A percentile compares a stretch with the other conserved stretches of the same genome.
Conservation (phyloP, 2,329 filamentous ascomycete species). For the Ceratocystis smalleyi region DNA sequence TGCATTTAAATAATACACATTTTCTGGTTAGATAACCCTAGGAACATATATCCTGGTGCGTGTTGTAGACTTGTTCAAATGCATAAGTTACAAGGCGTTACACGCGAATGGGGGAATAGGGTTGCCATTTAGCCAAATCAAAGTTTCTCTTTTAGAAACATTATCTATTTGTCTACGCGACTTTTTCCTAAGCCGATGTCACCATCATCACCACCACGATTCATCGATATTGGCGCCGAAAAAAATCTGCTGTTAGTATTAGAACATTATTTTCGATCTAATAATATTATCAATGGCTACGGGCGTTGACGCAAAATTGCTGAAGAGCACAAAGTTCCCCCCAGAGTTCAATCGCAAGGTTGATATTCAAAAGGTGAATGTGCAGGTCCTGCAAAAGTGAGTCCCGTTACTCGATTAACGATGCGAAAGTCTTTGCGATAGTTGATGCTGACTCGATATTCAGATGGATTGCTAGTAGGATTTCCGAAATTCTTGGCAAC, state of each 20-base stretch:
- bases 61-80: background rate
- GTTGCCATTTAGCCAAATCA: constrained; percentile 6
- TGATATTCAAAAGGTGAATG: constrained; percentile 91
- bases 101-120: background rate
- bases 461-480: constrained; percentile 86
- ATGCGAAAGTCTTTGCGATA: no score
- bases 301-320: constrained; percentile 73
- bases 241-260: background rate
- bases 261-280: constrained; percentile 13
- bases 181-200: constrained; percentile 2
- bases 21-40: no score
- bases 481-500: constrained; percentile 73
- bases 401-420: constrained; percentile 22
- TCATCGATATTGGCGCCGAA: background rate
- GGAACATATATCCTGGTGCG: background rate
- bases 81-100: background rate
- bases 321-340: constrained; percentile 86
- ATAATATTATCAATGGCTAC: constrained; percentile 50
- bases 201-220: constrained; percentile 4
- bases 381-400: constrained; percentile 95
- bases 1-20: no score
- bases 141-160: background rate
- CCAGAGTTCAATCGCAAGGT: constrained; percentile 89
- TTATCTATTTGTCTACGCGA: background rate
- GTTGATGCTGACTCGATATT: background rate